Percentiles rank a stretch among this genome's conserved stretches.
These are phyloP conservation scores for Rhizopogon rudus DNA, from an alignment of 768 basidiomycete species.

Conservation along the genomic window DNA sequence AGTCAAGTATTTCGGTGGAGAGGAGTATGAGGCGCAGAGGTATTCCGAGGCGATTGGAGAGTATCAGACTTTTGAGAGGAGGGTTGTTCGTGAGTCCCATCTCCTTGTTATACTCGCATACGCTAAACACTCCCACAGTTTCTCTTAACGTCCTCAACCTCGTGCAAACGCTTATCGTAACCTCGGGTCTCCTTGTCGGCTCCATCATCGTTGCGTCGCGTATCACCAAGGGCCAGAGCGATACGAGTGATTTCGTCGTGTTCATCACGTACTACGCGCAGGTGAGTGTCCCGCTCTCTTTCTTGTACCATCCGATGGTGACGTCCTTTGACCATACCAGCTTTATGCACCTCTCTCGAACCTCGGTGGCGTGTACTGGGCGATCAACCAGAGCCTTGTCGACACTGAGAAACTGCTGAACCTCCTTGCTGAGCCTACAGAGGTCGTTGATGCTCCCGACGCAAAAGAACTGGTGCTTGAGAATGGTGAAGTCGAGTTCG, in stretches of 20 bases:
- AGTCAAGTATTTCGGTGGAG: constrained; percentile 87
- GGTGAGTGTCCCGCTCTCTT: constrained; percentile 32
- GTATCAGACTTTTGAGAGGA: constrained; percentile 72
- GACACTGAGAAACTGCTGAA: constrained; percentile 84
- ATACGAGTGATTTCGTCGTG: constrained; percentile 64
- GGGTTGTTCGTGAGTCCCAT: constrained; percentile 57
- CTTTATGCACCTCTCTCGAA: constrained; percentile 73
- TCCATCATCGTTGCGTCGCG: constrained; percentile 67
- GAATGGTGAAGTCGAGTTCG: constrained; percentile 84
- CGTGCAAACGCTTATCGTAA: constrained; percentile 78
- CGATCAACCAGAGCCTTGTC: constrained; percentile 68
- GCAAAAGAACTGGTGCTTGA: constrained; percentile 69
- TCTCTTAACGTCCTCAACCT: constrained; percentile 74
- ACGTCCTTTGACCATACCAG: constrained; percentile 24
- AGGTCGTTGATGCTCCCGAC: constrained; percentile 76
- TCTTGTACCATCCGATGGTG: neutral
- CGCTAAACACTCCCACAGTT: constrained; percentile 33
- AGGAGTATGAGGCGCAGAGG: constrained; percentile 69
- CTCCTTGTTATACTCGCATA: neutral
- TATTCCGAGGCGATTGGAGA: constrained; percentile 66
- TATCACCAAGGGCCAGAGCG: constrained; percentile 48
- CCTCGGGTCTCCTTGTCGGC: constrained; percentile 76
- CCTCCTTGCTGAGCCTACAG: constrained; percentile 75
- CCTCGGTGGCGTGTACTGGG: constrained; percentile 75
- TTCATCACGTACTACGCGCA: constrained; percentile 82